These are phyloP conservation scores for Limtongia smithiae DNA, from an alignment of 805 yeast genomes.

Conservation along the genomic window DNA sequence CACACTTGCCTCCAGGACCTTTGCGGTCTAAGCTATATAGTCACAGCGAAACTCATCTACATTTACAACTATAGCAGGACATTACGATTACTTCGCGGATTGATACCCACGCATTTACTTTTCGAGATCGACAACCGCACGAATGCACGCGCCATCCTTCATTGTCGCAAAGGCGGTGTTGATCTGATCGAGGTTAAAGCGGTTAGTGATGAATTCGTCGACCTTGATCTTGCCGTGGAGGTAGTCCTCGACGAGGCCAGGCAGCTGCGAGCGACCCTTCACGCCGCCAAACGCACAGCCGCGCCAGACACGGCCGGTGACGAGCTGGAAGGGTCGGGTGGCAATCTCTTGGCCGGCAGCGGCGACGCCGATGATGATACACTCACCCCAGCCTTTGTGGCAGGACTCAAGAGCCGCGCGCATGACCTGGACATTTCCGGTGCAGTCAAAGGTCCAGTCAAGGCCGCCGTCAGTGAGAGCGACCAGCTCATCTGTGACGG, in stretches of 20 bases:
- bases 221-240: slow-evolving; percentile 77
- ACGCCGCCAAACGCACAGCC: slow-evolving; percentile 99
- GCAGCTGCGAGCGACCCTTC: slow-evolving; percentile 95
- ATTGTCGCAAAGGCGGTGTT: slow-evolving; percentile 90
- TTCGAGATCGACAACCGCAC: slow-evolving; percentile 69
- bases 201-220: slow-evolving; percentile 92
- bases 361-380: slow-evolving; percentile 95
- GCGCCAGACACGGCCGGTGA: slow-evolving; percentile 97
- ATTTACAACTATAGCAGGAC: neutral
- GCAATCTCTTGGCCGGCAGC: slow-evolving; percentile 96
- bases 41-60: neutral
- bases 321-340: slow-evolving; percentile 97
- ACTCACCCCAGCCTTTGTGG: slow-evolving; percentile 99
- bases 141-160: slow-evolving; percentile 90
- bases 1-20: too few species aligned
- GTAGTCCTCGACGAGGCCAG: slow-evolving; percentile 83
- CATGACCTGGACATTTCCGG: slow-evolving; percentile 95
- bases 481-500: slow-evolving; percentile 75
- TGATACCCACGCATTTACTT: slow-evolving; percentile 1
- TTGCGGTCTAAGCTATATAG: too few species aligned
- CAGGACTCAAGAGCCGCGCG: slow-evolving; percentile 94
- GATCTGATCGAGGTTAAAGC: slow-evolving; percentile 71
- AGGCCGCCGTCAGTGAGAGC: slow-evolving; percentile 96
- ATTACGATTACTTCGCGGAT: neutral
- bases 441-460: slow-evolving; percentile 95